Conservation (phyloP, 148 eudicot species). For the Rhododendron molle region DNA sequence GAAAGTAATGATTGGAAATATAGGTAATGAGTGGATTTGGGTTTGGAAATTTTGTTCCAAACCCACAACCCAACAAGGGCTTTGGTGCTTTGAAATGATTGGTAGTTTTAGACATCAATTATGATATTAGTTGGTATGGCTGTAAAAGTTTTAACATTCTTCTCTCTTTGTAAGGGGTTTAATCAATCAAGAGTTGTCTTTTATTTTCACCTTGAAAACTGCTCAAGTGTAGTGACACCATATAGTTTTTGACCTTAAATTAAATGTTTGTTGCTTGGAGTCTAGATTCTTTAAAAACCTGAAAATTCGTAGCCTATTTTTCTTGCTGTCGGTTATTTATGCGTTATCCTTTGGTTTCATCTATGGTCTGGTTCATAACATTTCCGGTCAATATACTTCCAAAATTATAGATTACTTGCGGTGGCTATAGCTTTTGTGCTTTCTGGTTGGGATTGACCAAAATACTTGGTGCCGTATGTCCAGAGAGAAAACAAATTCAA, state of each 20-base stretch:
- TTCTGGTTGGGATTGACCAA: constrained; percentile 86
- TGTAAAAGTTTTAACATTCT: background rate
- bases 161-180: background rate
- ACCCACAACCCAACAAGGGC: too few relatives aligned
- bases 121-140: background rate
- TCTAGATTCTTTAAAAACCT: background rate
- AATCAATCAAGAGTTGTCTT: background rate
- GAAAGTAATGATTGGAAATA: too few relatives aligned
- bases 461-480: constrained; percentile 67
- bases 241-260: background rate
- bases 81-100: background rate
- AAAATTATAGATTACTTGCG: background rate
- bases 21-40: too few relatives aligned
- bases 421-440: constrained; percentile 60
- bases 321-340: background rate
- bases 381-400: background rate
- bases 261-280: background rate
- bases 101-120: background rate
- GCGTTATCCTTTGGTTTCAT: background rate
- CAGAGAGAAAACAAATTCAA: constrained; percentile 59
- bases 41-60: too few relatives aligned
- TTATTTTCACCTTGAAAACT: background rate
- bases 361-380: background rate
- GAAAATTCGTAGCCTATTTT: background rate
- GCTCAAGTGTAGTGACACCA: background rate